Conservation (phyloP, 2,329 filamentous ascomycete species). For the Clarireedia homoeocarpa region DNA sequence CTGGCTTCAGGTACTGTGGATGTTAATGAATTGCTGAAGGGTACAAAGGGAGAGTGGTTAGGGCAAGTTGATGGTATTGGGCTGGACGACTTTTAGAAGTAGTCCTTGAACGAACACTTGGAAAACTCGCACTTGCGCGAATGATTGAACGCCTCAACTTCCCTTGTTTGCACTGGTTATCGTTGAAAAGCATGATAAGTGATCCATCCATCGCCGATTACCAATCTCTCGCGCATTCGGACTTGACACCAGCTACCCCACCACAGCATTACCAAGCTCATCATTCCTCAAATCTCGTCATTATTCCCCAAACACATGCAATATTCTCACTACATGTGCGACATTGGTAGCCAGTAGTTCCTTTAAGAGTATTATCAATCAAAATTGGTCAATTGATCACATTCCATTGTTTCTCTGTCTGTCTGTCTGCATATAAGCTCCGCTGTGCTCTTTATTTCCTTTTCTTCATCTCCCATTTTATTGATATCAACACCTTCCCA, state of each 20-base stretch:
- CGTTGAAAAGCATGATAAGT: neutral
- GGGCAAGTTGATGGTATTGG: conserved; percentile 29
- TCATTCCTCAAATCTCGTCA: neutral
- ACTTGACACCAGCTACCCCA: neutral
- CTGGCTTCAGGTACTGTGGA: conserved; percentile 80
- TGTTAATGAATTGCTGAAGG: conserved; percentile 60
- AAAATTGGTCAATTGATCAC: neutral
- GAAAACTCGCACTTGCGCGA: no score
- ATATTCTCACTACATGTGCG: neutral
- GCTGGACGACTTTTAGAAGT: conserved; percentile 22
- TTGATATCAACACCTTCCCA: neutral
- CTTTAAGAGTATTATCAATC: conserved; percentile 12
- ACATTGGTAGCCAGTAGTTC: no score
- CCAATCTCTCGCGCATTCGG: neutral
- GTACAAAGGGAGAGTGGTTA: conserved; percentile 46
- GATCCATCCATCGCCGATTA: neutral
- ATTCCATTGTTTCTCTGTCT: neutral
- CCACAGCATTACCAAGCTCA: neutral
- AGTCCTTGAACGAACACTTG: neutral
- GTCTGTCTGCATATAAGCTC: neutral
- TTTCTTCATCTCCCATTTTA: neutral
- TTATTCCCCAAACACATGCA: conserved; percentile 2
- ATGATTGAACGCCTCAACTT: no score
- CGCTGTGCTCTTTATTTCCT: neutral
- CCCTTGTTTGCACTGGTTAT: no score